These are phyloP conservation scores for Leptodontidium sp. DNA, from an alignment of 2,329 filamentous ascomycete species.

Conservation along the genomic window DNA sequence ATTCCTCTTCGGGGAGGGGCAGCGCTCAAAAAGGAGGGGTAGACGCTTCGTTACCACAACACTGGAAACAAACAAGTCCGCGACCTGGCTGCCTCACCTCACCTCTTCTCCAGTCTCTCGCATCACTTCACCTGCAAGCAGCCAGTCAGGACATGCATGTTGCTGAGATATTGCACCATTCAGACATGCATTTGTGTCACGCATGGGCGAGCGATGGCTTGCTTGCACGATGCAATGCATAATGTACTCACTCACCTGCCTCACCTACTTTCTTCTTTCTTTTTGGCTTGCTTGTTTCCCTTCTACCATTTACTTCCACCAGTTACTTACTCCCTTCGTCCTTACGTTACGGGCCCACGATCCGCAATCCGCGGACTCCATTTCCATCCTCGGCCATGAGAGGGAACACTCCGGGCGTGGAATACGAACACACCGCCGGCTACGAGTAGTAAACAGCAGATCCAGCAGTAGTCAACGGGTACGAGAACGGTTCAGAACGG, in stretches of 20 bases:
- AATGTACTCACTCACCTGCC: neutral
- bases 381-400: neutral
- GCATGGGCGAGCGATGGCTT: slow-evolving; percentile 4
- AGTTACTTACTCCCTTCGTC: neutral
- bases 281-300: neutral
- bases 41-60: neutral
- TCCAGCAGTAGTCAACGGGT: neutral
- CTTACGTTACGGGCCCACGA: neutral
- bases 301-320: no score
- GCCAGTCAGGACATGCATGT: neutral
- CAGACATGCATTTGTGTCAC: slow-evolving; percentile 9
- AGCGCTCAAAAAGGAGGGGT: slow-evolving; percentile 10
- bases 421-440: neutral
- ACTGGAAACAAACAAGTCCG: neutral
- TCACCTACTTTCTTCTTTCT: neutral
- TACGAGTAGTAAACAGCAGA: no score
- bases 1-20: slow-evolving; percentile 16
- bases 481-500: neutral
- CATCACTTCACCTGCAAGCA: neutral
- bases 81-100: neutral
- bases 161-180: slow-evolving; percentile 17
- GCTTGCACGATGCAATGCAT: neutral
- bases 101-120: neutral
- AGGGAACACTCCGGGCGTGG: neutral
- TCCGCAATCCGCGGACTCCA: slow-evolving; percentile 10